phyloP scores from a whole-genome alignment of 2,329 filamentous ascomycete species.

The Mariannaea sp. region DNA sequence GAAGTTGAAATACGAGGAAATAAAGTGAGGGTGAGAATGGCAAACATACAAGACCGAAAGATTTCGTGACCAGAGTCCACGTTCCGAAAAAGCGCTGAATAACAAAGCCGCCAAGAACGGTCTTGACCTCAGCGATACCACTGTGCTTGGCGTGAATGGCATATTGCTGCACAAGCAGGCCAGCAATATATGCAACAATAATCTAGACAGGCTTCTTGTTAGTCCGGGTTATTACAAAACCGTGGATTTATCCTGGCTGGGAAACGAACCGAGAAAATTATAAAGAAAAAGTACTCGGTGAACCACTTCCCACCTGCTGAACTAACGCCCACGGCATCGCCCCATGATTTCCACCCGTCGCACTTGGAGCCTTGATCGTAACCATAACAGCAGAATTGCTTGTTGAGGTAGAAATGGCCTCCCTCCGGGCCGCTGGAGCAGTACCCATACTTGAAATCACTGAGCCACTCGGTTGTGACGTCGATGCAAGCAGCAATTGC shows the following conservation, averaged over 20 bases:
- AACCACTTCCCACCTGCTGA: conserved; percentile 75
- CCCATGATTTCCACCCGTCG: conserved; percentile 86
- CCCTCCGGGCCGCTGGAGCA: conserved; percentile 77
- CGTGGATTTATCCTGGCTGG: too few relatives aligned
- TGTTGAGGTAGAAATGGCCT: conserved; percentile 89
- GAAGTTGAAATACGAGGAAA: background rate
- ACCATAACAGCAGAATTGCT: conserved; percentile 90
- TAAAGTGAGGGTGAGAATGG: background rate
- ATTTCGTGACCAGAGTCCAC: conserved; percentile 91
- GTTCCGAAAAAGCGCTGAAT: conserved; percentile 83
- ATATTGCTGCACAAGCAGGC: conserved; percentile 80
- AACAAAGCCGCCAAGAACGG: conserved; percentile 89
- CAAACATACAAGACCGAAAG: conserved; percentile 77
- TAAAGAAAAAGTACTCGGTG: conserved; percentile 85
- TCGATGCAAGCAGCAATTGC: conserved; percentile 87
- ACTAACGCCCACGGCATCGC: conserved; percentile 69
- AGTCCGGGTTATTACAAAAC: too few relatives aligned
- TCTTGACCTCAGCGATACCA: conserved; percentile 98
- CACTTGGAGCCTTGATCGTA: conserved; percentile 84
- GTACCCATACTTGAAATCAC: conserved; percentile 87
- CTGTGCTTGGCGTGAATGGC: conserved; percentile 90
- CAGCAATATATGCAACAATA: conserved; percentile 76
- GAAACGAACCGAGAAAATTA: conserved; percentile 74
- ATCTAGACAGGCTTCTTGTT: conserved; percentile 54
- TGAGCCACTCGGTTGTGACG: conserved; percentile 89